phyloP scores from a whole-genome alignment of 225 moss, liverwort and hornwort genomes.

The Bryum argenteum region DNA sequence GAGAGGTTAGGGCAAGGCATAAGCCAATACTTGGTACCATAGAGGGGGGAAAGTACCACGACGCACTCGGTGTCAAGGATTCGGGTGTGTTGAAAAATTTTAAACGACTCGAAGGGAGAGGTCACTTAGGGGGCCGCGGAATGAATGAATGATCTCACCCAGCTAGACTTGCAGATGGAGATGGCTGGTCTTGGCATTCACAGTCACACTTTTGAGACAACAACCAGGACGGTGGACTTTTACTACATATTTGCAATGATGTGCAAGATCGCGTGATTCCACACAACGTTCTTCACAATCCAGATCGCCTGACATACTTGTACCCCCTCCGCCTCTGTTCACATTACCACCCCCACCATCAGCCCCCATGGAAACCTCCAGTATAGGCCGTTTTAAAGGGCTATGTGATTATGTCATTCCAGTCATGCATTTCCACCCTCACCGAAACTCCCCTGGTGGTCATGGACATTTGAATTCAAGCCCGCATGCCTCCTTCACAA shows the following conservation, averaged over 20 bases:
- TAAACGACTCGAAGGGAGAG: not conserved
- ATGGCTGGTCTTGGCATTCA: conserved; percentile 29
- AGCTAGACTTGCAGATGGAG: conserved; percentile 17
- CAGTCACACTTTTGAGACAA: conserved; percentile 42
- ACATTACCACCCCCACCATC: conserved; percentile 28
- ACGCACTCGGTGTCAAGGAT: not conserved
- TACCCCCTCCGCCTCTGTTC: conserved; percentile 23
- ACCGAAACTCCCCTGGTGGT: no score
- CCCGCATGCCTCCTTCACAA: not conserved
- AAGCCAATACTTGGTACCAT: not conserved
- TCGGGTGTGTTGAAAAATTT: conserved; percentile 13
- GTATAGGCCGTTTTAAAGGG: not conserved
- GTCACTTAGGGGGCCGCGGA: no score
- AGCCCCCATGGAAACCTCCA: not conserved
- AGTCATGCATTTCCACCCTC: no score
- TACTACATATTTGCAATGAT: conserved; percentile 47
- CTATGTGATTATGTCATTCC: no score
- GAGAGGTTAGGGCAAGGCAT: no score
- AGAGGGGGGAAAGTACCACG: conserved; percentile 6
- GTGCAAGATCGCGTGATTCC: conserved; percentile 54
- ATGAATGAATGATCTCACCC: conserved; percentile 21
- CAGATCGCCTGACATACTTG: conserved; percentile 45
- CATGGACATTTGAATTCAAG: no score
- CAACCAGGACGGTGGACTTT: conserved; percentile 57
- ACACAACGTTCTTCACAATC: conserved; percentile 53